phyloP scores from a whole-genome alignment of 805 yeast genomes.

The Myxozyma nipponensis region DNA sequence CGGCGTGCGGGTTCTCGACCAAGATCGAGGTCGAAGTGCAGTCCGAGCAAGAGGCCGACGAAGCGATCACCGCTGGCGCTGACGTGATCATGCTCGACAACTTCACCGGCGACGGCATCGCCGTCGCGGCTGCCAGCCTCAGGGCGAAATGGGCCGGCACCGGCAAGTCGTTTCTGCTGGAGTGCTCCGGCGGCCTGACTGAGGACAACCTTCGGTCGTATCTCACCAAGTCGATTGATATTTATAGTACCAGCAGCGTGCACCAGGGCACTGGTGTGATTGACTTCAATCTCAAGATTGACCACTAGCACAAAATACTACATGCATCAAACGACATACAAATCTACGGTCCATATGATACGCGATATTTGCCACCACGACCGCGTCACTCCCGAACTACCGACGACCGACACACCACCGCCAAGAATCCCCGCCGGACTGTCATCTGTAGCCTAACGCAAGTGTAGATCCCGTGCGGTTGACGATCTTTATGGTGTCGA shows the following conservation, averaged over 20 bases:
- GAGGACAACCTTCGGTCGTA: constrained; percentile 59
- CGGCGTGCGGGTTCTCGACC: constrained; percentile 80
- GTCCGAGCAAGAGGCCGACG: constrained; percentile 77
- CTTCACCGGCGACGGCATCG: constrained; percentile 64
- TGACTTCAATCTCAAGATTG: constrained; percentile 80
- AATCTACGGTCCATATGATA: no score
- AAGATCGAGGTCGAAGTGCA: constrained; percentile 93
- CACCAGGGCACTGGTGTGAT: constrained; percentile 86
- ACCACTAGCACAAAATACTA: constrained; percentile 27
- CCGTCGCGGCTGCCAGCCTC: constrained; percentile 58
- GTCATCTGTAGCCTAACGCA: no score
- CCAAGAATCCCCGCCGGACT: no score
- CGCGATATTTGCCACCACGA: no score
- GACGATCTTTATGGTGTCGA: no score
- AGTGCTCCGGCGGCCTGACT: constrained; percentile 89
- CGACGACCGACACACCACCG: no score
- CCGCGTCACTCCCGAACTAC: no score
- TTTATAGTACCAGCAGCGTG: constrained; percentile 84
- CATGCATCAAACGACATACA: no score
- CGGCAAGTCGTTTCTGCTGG: constrained; percentile 61
- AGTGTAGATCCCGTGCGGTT: no score
- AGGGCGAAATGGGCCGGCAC: constrained; percentile 50
- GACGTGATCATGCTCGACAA: constrained; percentile 94
- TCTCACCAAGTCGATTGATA: constrained; percentile 75
- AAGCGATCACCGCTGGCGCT: constrained; percentile 93